Conservation (phyloP, 106 monocot species). For the Phalaenopsis aphrodite region DNA sequence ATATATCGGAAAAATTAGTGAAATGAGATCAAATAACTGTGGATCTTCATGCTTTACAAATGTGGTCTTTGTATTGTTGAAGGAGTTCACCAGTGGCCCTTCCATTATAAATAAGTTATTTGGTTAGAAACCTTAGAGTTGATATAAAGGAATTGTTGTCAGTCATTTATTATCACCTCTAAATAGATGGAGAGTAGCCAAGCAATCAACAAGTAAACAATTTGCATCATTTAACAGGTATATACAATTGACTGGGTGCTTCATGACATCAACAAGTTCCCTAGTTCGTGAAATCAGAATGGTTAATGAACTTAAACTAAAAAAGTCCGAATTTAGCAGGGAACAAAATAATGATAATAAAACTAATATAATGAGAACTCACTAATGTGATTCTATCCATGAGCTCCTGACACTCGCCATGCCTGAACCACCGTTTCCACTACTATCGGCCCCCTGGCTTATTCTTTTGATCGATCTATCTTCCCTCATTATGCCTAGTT, state of each 20-base stretch:
- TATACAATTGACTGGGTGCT: constrained; percentile 90
- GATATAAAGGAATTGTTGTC: background rate
- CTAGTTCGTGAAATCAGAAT: constrained; percentile 22
- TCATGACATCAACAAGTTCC: constrained; percentile 77
- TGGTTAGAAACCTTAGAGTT: background rate
- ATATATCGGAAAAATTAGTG: background rate
- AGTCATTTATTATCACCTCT: constrained; percentile 42
- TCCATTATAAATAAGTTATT: constrained; percentile 6
- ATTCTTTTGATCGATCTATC: no score
- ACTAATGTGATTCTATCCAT: background rate
- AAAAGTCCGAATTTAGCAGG: background rate
- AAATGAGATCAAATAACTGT: background rate
- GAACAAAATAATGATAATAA: background rate
- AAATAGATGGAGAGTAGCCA: constrained; percentile 80
- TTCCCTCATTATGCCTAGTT: no score
- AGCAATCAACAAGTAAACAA: constrained; percentile 77
- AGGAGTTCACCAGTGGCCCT: constrained; percentile 85
- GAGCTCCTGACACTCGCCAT: no score
- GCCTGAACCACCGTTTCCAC: no score
- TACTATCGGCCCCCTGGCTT: no score
- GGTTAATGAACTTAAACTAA: background rate
- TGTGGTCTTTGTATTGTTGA: constrained; percentile 95
- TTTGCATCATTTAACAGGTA: constrained; percentile 90
- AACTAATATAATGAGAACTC: background rate
- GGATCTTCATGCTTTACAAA: constrained; percentile 63